Conservation (phyloP, 2,329 filamentous ascomycete species). For the Ophiocordyceps camponoti-leonardi region DNA sequence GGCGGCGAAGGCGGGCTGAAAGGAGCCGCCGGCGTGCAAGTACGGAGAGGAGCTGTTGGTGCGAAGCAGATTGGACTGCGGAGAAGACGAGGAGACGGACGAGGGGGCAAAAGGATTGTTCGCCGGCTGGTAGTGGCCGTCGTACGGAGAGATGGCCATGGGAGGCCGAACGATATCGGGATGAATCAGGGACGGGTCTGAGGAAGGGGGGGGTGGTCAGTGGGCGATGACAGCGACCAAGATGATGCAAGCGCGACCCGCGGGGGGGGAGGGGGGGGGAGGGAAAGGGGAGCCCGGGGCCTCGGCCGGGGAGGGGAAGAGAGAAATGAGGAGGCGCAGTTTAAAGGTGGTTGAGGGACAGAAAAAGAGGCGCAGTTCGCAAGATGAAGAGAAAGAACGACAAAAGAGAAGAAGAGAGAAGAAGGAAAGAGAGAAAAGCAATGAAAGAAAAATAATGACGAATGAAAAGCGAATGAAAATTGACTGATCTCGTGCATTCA, state of each 20-base stretch:
- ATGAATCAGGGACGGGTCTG: slow-evolving; percentile 41
- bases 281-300: not conserved
- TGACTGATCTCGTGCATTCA: too few relatives aligned
- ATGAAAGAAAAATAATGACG: not conserved
- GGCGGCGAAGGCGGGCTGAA: slow-evolving; percentile 34
- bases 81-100: slow-evolving; percentile 36
- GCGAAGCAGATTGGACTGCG: slow-evolving; percentile 28
- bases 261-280: too few relatives aligned
- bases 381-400: not conserved
- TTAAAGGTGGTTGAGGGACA: too few relatives aligned
- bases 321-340: not conserved
- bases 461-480: too few relatives aligned
- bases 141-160: slow-evolving; percentile 28
- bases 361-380: not conserved
- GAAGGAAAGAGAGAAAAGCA: not conserved
- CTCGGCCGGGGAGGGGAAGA: not conserved
- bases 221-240: slow-evolving; percentile 12
- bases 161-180: slow-evolving; percentile 31
- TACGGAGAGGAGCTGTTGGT: slow-evolving; percentile 50
- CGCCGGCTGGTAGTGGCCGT: slow-evolving; percentile 28
- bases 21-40: slow-evolving; percentile 31
- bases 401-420: too few relatives aligned
- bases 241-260: not conserved
- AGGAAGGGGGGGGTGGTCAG: slow-evolving; percentile 14
- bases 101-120: slow-evolving; percentile 38